Conservation (phyloP, 768 basidiomycete species). For the Mycena epipterygia region DNA sequence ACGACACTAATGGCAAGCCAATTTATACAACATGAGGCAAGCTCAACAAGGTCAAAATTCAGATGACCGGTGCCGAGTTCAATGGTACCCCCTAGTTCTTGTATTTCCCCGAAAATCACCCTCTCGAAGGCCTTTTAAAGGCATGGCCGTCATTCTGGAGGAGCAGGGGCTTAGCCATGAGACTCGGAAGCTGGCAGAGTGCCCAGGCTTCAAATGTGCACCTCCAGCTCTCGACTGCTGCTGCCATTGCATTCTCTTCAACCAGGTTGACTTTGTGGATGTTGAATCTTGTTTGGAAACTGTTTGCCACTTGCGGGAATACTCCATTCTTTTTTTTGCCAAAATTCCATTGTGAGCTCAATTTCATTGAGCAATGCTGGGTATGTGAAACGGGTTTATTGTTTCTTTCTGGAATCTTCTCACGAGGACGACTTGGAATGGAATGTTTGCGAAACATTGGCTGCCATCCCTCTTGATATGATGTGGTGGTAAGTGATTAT, state of each 20-base stretch:
- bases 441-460: neutral
- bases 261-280: too few species aligned
- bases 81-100: neutral
- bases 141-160: conserved; percentile 1
- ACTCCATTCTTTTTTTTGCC: too few species aligned
- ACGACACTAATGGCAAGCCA: neutral
- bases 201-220: conserved; percentile 1
- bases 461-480: neutral
- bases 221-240: conserved; percentile 13
- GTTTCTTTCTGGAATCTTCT: conserved; percentile 1
- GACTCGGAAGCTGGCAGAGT: neutral
- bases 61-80: neutral
- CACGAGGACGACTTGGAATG: conserved; percentile 2
- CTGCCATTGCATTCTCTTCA: too few species aligned
- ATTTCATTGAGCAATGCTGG: too few species aligned
- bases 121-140: neutral
- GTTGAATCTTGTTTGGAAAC: too few species aligned
- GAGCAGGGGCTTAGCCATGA: neutral
- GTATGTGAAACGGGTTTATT: conserved; percentile 5
- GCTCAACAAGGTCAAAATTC: neutral
- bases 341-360: too few species aligned
- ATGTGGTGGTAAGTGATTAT: conserved; percentile 6
- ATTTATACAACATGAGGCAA: neutral
- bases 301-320: too few species aligned
- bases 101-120: neutral